These are phyloP conservation scores for Exophiala calicioides DNA, from an alignment of 2,329 filamentous ascomycete species.

Conservation along the genomic window DNA sequence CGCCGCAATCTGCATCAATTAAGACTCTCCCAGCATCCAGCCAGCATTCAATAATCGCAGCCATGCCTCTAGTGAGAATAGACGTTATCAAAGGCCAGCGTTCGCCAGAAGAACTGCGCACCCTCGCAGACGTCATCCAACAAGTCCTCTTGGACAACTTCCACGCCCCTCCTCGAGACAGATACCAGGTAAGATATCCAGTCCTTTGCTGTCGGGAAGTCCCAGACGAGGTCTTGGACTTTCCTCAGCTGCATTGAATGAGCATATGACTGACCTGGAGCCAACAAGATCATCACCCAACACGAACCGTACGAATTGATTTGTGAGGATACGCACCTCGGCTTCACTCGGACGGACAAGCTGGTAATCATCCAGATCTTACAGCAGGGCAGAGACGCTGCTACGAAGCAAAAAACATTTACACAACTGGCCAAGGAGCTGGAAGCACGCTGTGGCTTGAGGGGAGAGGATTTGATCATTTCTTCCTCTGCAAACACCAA, in stretches of 20 bases:
- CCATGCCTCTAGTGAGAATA: neutral
- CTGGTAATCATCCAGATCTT: neutral
- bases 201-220: no score
- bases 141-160: neutral
- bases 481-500: neutral
- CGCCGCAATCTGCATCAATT: no score
- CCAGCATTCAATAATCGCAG: no score
- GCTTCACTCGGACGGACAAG: neutral
- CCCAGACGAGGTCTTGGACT: no score
- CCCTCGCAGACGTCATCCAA: neutral
- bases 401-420: neutral
- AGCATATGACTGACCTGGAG: no score
- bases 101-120: neutral
- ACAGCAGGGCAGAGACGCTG: neutral
- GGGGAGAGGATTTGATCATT: neutral
- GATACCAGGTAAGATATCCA: no score
- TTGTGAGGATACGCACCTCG: neutral
- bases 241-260: no score
- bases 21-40: no score
- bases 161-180: neutral
- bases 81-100: neutral
- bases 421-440: neutral
- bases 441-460: neutral
- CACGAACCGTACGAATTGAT: neutral
- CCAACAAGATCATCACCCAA: neutral